Evolutionary conservation across 768 basidiomycete genomes (phyloP).

Genomic region (Wakefieldia striispora): DNA sequence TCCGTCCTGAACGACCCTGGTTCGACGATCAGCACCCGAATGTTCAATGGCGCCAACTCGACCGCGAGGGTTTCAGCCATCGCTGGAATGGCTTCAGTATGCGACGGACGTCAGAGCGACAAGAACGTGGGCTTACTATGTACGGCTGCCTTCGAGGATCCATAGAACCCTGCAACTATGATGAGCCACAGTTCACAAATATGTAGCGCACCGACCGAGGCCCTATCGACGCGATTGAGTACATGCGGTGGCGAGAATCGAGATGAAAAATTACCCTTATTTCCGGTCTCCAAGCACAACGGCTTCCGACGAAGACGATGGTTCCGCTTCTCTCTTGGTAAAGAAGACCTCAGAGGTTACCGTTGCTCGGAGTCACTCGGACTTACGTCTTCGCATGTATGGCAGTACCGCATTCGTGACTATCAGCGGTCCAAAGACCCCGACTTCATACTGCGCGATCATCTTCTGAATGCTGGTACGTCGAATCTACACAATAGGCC

Average conservation of each 20-base stretch:
- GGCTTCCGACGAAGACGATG: conserved; percentile 52
- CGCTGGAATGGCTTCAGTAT: conserved; percentile 30
- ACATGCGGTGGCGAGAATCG: background rate
- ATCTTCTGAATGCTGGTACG: conserved; percentile 37
- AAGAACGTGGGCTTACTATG: conserved; percentile 43
- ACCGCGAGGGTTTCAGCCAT: conserved; percentile 51
- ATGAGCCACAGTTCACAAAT: background rate
- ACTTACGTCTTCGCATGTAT: conserved; percentile 39
- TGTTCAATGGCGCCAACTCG: conserved; percentile 54
- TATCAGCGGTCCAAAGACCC: conserved; percentile 39
- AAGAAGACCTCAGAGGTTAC: background rate
- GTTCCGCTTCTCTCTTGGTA: conserved; percentile 37
- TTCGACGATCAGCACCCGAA: conserved; percentile 55
- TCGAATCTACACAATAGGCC: conserved; percentile 21
- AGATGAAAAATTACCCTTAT: conserved; percentile 24
- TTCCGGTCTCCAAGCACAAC: conserved; percentile 51
- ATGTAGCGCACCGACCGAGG: conserved; percentile 24
- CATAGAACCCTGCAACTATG: conserved; percentile 39
- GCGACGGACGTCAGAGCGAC: background rate
- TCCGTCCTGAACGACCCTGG: conserved; percentile 64
- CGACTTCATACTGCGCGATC: conserved; percentile 40
- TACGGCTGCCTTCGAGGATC: conserved; percentile 59
- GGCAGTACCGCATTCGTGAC: conserved; percentile 55
- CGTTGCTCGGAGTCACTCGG: background rate
- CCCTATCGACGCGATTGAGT: background rate